These are phyloP conservation scores for Cadophora luteo-olivacea DNA, from an alignment of 2,329 filamentous ascomycete genomes.

Conservation along the genomic window DNA sequence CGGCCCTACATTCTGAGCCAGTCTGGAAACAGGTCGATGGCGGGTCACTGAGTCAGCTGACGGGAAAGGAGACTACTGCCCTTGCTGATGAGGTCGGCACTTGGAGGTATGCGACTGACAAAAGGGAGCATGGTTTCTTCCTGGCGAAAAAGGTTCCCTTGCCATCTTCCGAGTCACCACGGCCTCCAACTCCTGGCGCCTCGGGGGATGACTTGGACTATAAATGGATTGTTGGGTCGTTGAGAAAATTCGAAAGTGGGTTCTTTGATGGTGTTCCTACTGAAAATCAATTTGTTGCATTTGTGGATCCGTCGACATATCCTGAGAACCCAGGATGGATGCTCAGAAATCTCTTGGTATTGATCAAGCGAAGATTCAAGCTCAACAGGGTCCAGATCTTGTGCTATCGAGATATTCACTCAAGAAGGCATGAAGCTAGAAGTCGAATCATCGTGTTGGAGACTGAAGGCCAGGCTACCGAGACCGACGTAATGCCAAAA, in stretches of 20 bases:
- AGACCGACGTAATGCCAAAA: slow-evolving; percentile 71
- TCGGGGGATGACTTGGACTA: slow-evolving; percentile 61
- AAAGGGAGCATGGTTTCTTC: slow-evolving; percentile 92
- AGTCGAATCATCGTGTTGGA: slow-evolving; percentile 73
- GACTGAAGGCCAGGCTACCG: slow-evolving; percentile 38
- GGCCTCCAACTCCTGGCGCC: slow-evolving; percentile 56
- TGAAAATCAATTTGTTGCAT: slow-evolving; percentile 83
- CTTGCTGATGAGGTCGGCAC: slow-evolving; percentile 85
- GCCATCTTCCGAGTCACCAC: slow-evolving; percentile 40
- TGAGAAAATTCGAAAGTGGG: slow-evolving; percentile 81
- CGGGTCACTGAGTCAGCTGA: slow-evolving; percentile 59
- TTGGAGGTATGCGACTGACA: slow-evolving; percentile 84
- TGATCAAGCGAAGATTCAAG: slow-evolving; percentile 83
- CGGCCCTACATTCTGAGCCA: slow-evolving; percentile 87
- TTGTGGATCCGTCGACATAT: slow-evolving; percentile 93
- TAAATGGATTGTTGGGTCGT: slow-evolving; percentile 77
- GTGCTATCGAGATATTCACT: slow-evolving; percentile 86
- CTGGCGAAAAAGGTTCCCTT: slow-evolving; percentile 77
- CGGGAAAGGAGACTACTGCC: slow-evolving; percentile 72
- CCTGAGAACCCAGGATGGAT: slow-evolving; percentile 89
- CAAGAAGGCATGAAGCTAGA: slow-evolving; percentile 77
- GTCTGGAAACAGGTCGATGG: slow-evolving; percentile 72
- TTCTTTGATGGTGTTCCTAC: slow-evolving; percentile 79
- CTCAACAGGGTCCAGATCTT: slow-evolving; percentile 81
- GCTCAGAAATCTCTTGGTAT: slow-evolving; percentile 83